Evolutionary conservation across 176 grass and related monocot species (phyloP).

Genomic region (Oropetium thomaeum): DNA sequence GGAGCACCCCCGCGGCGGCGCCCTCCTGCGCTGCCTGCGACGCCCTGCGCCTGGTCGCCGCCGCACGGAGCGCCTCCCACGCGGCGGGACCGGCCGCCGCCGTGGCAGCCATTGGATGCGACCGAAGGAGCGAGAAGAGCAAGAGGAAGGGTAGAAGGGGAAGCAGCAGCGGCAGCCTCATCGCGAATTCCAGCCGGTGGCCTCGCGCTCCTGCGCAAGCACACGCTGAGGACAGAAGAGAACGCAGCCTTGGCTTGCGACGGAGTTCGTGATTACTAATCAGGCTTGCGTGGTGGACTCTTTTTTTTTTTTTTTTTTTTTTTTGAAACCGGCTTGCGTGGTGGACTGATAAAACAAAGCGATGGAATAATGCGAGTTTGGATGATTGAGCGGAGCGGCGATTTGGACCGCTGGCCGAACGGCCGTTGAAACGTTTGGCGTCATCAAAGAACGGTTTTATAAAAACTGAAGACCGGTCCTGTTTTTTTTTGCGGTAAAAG

Average conservation of each 20-base stretch:
- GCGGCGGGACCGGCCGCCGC: background rate
- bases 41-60: slow-evolving; percentile 32
- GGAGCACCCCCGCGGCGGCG: slow-evolving; percentile 48
- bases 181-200: slow-evolving; percentile 21
- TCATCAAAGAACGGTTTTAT: too few relatives aligned
- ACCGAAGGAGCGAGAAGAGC: slow-evolving; percentile 29
- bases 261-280: background rate
- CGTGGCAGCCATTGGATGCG: background rate
- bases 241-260: background rate
- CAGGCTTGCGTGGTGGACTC: too few relatives aligned
- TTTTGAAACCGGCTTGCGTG: background rate
- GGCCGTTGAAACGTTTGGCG: background rate
- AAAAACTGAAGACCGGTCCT: too few relatives aligned
- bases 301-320: too few relatives aligned
- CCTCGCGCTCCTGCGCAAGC: background rate
- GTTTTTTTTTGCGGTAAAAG: too few relatives aligned
- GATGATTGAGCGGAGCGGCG: background rate
- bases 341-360: background rate
- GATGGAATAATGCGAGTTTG: background rate
- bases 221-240: background rate
- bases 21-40: slow-evolving; percentile 58
- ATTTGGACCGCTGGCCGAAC: background rate
- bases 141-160: slow-evolving; percentile 4
- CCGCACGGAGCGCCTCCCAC: slow-evolving; percentile 31
- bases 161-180: slow-evolving; percentile 14